Percentiles rank a stretch among this genome's conserved stretches.
Evolutionary conservation across 768 basidiomycete genomes (phyloP).

Genomic region (Cystofilobasidium macerans): DNA sequence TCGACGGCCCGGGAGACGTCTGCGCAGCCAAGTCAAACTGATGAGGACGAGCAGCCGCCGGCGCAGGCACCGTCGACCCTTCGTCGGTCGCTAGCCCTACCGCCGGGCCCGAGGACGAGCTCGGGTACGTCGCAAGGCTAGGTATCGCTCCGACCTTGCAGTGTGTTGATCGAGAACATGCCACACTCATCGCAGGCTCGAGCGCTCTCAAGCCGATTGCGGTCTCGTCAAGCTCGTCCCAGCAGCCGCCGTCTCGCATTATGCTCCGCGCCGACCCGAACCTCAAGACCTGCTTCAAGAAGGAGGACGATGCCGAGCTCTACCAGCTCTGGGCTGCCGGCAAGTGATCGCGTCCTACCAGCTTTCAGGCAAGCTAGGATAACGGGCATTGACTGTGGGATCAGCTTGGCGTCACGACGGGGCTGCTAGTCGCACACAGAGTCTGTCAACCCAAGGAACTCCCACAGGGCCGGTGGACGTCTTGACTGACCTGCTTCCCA

Average conservation of each 20-base stretch:
- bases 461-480: too few species aligned
- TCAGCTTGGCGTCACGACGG: too few species aligned
- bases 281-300: background rate
- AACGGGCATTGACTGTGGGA: too few species aligned
- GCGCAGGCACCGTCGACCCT: background rate
- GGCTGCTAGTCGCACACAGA: too few species aligned
- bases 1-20: too few species aligned
- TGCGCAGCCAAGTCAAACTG: background rate
- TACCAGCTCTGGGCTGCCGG: background rate
- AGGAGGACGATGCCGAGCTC: background rate
- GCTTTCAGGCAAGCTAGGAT: too few species aligned
- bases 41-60: background rate
- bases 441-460: too few species aligned
- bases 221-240: background rate
- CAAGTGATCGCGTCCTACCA: too few species aligned
- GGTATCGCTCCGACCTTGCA: background rate
- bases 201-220: background rate
- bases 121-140: too few species aligned
- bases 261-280: background rate
- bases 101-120: background rate
- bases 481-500: too few species aligned
- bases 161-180: background rate
- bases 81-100: background rate
- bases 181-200: background rate
- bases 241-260: background rate